These are phyloP conservation scores for Alliaria petiolata DNA, from an alignment of 345 rosid genomes.

Conservation along the genomic window DNA sequence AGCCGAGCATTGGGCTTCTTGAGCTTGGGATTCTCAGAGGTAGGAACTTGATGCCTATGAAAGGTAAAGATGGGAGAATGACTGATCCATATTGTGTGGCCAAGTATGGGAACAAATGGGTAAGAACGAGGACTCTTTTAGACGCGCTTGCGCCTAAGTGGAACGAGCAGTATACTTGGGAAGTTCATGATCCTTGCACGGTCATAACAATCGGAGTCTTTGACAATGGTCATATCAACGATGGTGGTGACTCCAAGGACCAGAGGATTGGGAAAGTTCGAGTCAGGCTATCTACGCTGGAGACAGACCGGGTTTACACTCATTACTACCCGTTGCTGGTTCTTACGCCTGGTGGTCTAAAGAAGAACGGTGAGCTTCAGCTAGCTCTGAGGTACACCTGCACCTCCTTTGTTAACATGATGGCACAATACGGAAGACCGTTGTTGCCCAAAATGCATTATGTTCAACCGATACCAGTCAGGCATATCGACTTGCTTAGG, in stretches of 20 bases:
- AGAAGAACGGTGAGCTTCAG: slow-evolving; percentile 88
- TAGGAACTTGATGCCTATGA: slow-evolving; percentile 78
- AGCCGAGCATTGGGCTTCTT: slow-evolving; percentile 67
- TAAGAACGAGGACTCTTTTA: slow-evolving; percentile 85
- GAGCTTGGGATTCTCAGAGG: slow-evolving; percentile 89
- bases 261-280: slow-evolving; percentile 90
- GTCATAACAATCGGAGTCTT: slow-evolving; percentile 90
- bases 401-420: slow-evolving; percentile 83
- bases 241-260: slow-evolving; percentile 62
- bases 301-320: slow-evolving; percentile 81
- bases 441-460: slow-evolving; percentile 99
- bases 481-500: slow-evolving; percentile 69
- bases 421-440: slow-evolving; percentile 78
- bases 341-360: slow-evolving; percentile 67
- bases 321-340: slow-evolving; percentile 86
- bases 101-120: slow-evolving; percentile 97
- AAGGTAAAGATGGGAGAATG: slow-evolving; percentile 65
- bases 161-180: slow-evolving; percentile 99
- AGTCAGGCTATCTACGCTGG: slow-evolving; percentile 82
- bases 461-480: slow-evolving; percentile 67
- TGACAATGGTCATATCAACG: slow-evolving; percentile 74
- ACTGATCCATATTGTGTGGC: slow-evolving; percentile 96
- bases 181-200: slow-evolving; percentile 89
- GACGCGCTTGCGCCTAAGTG: slow-evolving; percentile 75
- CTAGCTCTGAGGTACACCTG: slow-evolving; percentile 85